Evolutionary conservation across 371 early-diverging fungal species (phyloP), one percentile per base, ranked within the genome.

Genomic region (Apophysomyces sp.): DNA sequence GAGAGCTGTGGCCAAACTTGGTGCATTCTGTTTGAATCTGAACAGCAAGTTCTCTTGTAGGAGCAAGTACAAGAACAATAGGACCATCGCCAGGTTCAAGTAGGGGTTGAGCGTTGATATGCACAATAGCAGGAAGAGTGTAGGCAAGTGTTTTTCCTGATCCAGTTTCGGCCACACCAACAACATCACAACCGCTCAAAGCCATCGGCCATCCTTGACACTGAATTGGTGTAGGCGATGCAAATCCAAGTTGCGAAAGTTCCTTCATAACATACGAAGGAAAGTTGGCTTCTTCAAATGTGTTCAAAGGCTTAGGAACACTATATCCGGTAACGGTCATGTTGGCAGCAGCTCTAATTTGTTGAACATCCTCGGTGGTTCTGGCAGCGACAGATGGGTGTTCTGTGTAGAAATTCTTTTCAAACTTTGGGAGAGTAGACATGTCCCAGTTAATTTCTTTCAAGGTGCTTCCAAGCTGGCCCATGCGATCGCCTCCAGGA

Each of bases 121-220:
- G 99, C 26, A 98, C 94, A 59, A 99, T 93, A 21, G 97, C 94
- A 36, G 99, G 99, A 21, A 99, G 80, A 49, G 92, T 87, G 79
- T 98, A 99, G 3, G 97, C 94, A 7, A 99, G 80, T 2, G 99
- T 99, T 77, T 99, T 99, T 32, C 99, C 99, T 44, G 96, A 96
- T 62, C 99, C 99, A 21, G 99, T 99, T 69, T 95, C 92, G 15
- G 99, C 99, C 65, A 99, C 92, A 65, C 96, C 97, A 30, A 99
- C 98, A 76, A 99, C 92, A 78, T 99, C 98, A 61, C 98, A 87
- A 60, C 99, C 99, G 44, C 90, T 90, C 34, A 99, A 87, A 12
- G 99, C 99, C 98, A 98, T 98, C 9, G 99, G 98, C 98, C 98
- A 98, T 55, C 99, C 99, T 76, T 99, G 99, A 26, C 96, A 91